Base-by-base conservation (phyloP, 2,329 filamentous ascomycete species). In the Atkinsonella texensis region DNA sequence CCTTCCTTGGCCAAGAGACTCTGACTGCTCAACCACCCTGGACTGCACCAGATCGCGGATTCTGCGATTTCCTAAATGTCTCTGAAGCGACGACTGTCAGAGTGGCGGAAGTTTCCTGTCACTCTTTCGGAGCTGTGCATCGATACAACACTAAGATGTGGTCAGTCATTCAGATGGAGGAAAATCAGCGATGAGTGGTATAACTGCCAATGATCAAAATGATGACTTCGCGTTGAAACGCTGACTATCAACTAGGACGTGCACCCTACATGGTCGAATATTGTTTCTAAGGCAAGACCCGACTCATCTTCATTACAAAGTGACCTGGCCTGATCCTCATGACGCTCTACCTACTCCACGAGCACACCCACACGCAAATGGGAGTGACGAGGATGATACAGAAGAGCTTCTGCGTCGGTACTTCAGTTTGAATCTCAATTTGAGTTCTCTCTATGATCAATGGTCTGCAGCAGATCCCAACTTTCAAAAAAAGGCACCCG, bases 81-180 rank as follows among this genome's bases (percentile, higher is more conserved):
- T 44, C 52, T 68, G 47, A 66, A 66, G 47, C 75, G 74, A 32
- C 75, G 74, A 31, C 73, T 81, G n/a, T 75, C 83, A 15, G 85
- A 88, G 64, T 98, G 93, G 93, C 81, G 81, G 57, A 94, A 87
- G 71, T 71, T 98, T 58, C 89, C 93, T 23, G 73, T 96, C 41
- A 86, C 76, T 54, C 71, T 95, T 35, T 80, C 83, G 4, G 93
- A 98, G 65, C 79, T 98, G 4, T 96, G 89, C 65, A 89, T 98
- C 58, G 89, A 95, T 61, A 98, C 91, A 0, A 95, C 89, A 0
- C 73, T 98, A 35, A 84, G 91, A 55, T 98, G 93, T 65, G 93
- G 93, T 3, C 93, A 98, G 67, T 95, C 91, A 0, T 98, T 98
- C 61, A 84, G 91, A 72, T 98, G 93, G 93, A 85, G 84, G 55